A percentile compares a stretch with the other conserved stretches of the same genome.
phyloP scores from a whole-genome alignment of 1,284 basidiomycete species.

The Pseudozyma pruni region DNA sequence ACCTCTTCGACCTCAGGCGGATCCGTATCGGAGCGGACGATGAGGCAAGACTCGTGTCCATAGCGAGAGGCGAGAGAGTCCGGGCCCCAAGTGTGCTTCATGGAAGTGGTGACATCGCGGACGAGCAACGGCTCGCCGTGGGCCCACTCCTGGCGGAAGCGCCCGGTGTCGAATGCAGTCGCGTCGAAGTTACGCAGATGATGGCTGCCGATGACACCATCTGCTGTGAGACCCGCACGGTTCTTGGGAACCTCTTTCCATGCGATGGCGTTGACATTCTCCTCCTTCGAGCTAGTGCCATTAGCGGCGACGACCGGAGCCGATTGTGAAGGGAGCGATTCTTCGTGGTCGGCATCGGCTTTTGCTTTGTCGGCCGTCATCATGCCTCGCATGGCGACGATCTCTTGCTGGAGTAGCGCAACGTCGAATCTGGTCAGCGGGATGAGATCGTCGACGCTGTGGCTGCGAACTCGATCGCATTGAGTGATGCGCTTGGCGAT shows the following conservation, averaged over 20 bases:
- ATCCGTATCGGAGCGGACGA: conserved; percentile 70
- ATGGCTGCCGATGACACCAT: conserved; percentile 25
- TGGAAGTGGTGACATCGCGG: conserved; percentile 24
- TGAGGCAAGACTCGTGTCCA: conserved; percentile 75
- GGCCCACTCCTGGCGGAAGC: conserved; percentile 40
- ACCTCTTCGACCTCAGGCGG: conserved; percentile 76
- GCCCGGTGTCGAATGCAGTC: conserved; percentile 10
- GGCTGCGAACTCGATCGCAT: conserved; percentile 27
- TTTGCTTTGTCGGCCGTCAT: conserved; percentile 7
- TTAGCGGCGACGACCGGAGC: not conserved
- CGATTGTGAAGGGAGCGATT: too few species aligned
- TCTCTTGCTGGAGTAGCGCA: conserved; percentile 74
- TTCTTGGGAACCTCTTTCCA: conserved; percentile 15
- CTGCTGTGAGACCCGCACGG: conserved; percentile 26
- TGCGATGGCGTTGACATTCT: conserved; percentile 8
- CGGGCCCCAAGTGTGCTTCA: conserved; percentile 76
- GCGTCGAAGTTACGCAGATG: conserved; percentile 19
- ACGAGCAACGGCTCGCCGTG: conserved; percentile 56
- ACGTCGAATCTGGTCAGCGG: conserved; percentile 79
- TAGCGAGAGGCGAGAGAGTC: conserved; percentile 75
- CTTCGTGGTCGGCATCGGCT: not conserved
- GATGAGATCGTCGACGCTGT: conserved; percentile 73
- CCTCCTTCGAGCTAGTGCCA: not conserved
- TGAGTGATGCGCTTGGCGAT: conserved; percentile 35
- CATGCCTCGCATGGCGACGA: conserved; percentile 73